These are phyloP conservation scores for Cajanus cajan DNA, from an alignment of 306 rosid species.

Conservation along the genomic window DNA sequence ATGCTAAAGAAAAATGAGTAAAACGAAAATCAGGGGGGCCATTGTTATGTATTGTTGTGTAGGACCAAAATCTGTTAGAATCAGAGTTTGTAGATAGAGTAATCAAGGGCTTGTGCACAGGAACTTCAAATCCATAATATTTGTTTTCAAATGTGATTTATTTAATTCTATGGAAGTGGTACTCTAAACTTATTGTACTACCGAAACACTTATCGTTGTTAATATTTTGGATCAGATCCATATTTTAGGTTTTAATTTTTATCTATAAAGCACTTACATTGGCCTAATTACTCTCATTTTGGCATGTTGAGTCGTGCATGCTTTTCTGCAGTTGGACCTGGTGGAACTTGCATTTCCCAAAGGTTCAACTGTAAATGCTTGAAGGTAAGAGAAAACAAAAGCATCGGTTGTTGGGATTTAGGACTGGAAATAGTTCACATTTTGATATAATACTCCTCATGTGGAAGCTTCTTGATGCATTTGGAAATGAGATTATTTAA, in stretches of 20 bases:
- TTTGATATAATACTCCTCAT: background rate
- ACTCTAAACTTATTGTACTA: background rate
- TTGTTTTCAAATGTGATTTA: background rate
- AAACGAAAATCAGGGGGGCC: background rate
- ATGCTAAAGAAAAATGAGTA: background rate
- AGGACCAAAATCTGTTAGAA: background rate
- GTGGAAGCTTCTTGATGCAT: background rate
- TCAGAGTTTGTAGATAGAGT: background rate
- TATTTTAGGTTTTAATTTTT: background rate
- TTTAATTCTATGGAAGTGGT: slow-evolving; percentile 7
- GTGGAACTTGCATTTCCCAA: slow-evolving; percentile 51
- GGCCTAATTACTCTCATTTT: slow-evolving; percentile 17
- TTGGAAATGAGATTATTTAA: background rate
- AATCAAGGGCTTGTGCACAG: background rate
- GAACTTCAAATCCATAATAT: background rate
- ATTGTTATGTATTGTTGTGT: background rate
- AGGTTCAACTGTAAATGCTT: slow-evolving; percentile 38
- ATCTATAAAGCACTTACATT: background rate
- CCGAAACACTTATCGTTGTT: too few relatives aligned
- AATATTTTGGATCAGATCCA: slow-evolving; percentile 22
- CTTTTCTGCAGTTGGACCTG: slow-evolving; percentile 46
- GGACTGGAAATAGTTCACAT: background rate
- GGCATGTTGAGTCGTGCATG: background rate
- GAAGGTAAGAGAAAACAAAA: slow-evolving; percentile 36
- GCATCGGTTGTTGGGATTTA: background rate